These are phyloP conservation scores for Beauveria sp. DNA, from an alignment of 2,329 filamentous ascomycete genomes.

Conservation along the genomic window DNA sequence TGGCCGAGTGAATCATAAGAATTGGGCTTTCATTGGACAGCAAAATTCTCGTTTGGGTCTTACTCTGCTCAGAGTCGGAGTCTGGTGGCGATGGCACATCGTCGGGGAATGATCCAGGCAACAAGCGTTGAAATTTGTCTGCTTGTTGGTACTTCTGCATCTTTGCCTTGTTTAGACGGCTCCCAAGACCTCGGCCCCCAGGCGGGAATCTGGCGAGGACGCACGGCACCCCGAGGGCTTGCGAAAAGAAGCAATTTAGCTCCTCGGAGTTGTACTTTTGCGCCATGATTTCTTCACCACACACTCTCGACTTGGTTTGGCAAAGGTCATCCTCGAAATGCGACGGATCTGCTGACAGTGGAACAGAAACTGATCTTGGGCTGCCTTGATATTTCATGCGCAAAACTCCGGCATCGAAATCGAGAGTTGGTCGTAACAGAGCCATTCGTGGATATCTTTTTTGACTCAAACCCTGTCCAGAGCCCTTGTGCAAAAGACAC, in stretches of 20 bases:
- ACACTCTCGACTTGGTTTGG: constrained; percentile 58
- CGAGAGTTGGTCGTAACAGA: constrained; percentile 65
- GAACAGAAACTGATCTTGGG: constrained; percentile 35
- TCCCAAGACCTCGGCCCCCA: constrained; percentile 48
- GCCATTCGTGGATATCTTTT: constrained; percentile 87
- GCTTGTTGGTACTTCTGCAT: constrained; percentile 49
- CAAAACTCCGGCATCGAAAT: constrained; percentile 61
- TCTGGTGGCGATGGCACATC: constrained; percentile 47
- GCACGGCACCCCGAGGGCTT: constrained; percentile 69
- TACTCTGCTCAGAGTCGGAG: constrained; percentile 41
- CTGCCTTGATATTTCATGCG: constrained; percentile 45
- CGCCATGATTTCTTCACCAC: constrained; percentile 68
- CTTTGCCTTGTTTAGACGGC: constrained; percentile 65
- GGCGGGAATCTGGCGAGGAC: constrained; percentile 76
- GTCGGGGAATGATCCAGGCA: constrained; percentile 47
- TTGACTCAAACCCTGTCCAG: constrained; percentile 76
- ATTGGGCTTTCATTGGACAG: constrained; percentile 94
- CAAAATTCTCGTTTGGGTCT: constrained; percentile 49
- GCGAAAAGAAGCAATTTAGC: constrained; percentile 71
- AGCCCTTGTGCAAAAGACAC: constrained; percentile 85
- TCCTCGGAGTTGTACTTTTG: constrained; percentile 59
- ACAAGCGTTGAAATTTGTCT: constrained; percentile 15
- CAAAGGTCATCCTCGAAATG: constrained; percentile 39
- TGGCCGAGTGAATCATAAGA: constrained; percentile 71
- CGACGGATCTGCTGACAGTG: constrained; percentile 60